A percentile compares a stretch with the other conserved stretches of the same genome.
phyloP scores from a whole-genome alignment of 108 stramenopile species.

The Fragilariopsis cylindrus region DNA sequence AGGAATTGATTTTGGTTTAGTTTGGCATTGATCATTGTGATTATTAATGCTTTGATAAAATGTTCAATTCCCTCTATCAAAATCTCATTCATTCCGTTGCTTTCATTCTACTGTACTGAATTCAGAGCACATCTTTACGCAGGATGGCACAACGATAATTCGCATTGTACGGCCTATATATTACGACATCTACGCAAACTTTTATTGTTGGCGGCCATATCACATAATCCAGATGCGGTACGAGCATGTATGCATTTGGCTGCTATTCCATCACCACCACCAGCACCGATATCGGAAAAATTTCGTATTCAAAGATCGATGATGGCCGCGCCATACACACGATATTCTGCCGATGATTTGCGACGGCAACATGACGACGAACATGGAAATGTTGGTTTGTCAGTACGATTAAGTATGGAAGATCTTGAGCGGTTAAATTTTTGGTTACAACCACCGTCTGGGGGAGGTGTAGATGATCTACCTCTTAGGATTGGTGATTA shows the following conservation, averaged over 20 bases:
- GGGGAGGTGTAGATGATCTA: conserved; percentile 80
- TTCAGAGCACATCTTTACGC: conserved; percentile 66
- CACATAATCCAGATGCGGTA: conserved; percentile 73
- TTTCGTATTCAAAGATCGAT: conserved; percentile 29
- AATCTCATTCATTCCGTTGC: background rate
- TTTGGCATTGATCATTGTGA: background rate
- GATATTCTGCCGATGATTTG: conserved; percentile 52
- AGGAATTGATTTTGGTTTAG: too few species aligned
- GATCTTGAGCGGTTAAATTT: conserved; percentile 82
- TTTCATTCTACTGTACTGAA: background rate
- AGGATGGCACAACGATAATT: conserved; percentile 76
- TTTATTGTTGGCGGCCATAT: conserved; percentile 67
- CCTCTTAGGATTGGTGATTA: conserved; percentile 79
- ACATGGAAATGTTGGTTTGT: conserved; percentile 73
- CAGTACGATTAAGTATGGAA: conserved; percentile 70
- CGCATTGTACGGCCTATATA: conserved; percentile 71
- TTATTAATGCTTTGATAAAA: background rate
- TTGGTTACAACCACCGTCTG: conserved; percentile 73
- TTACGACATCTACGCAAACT: conserved; percentile 80
- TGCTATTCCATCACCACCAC: conserved; percentile 51
- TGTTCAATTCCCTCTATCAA: background rate
- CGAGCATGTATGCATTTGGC: conserved; percentile 70
- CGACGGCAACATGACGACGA: conserved; percentile 70
- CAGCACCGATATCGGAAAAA: conserved; percentile 38
- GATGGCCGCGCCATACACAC: conserved; percentile 15